Evolutionary conservation across 495 filamentous ascomycete genomes (phyloP).

Genomic region (Massariosphaeria phaeospora): DNA sequence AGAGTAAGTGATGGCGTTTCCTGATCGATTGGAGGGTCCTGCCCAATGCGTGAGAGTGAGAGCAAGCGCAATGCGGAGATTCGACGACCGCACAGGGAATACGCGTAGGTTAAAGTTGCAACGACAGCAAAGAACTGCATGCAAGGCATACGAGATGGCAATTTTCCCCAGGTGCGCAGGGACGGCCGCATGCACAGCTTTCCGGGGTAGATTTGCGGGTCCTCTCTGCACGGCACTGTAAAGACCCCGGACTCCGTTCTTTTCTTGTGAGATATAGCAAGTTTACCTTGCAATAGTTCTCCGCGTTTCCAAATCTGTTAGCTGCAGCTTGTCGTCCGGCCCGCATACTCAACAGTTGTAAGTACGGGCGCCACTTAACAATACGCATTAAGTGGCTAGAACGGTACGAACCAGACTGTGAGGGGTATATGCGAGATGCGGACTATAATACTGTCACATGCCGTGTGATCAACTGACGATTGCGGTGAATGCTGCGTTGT

Average conservation of each 20-base stretch:
- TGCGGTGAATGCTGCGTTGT: constrained; percentile 13
- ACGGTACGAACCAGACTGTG: constrained; percentile 1
- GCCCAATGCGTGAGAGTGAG: constrained; percentile 8
- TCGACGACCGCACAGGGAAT: constrained; percentile 2
- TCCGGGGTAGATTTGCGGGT: constrained; percentile 20
- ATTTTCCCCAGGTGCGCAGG: constrained; percentile 11
- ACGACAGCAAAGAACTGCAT: constrained; percentile 23
- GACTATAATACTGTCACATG: constrained; percentile 17
- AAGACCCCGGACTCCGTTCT: constrained; percentile 21
- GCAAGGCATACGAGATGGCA: constrained; percentile 23
- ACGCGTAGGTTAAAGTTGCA: constrained; percentile 16
- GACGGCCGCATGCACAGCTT: constrained; percentile 6
- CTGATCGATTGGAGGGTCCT: constrained; percentile 1
- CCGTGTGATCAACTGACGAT: constrained; percentile 2
- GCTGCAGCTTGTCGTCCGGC: constrained; percentile 8
- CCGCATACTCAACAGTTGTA: constrained; percentile 15
- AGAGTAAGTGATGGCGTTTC: background rate
- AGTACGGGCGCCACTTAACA: constrained; percentile 15
- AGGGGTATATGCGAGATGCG: constrained; percentile 16
- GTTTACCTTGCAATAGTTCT: constrained; percentile 13
- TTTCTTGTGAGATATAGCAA: constrained; percentile 15
- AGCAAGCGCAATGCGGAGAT: constrained; percentile 19
- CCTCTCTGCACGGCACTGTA: constrained; percentile 6
- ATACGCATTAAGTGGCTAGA: background rate
- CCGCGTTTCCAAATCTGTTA: constrained; percentile 22